Evolutionary conservation across 1,284 basidiomycete genomes (phyloP).

Genomic region (Schizopora paradoxa): DNA sequence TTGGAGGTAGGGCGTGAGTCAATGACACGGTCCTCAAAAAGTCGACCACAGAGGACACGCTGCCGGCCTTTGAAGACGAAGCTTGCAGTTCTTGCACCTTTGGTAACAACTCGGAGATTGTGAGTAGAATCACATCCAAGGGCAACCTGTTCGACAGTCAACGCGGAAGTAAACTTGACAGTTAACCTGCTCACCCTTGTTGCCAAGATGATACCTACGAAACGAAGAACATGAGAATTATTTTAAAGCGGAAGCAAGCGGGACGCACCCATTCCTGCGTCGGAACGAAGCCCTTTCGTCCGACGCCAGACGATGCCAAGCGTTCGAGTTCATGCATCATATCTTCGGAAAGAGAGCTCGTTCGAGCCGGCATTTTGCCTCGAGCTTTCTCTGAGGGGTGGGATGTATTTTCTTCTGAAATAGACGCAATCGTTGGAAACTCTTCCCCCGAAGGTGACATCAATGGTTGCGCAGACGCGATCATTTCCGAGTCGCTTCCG

Average conservation of each 20-base stretch:
- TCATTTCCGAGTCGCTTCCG: conserved; percentile 23
- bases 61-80: conserved; percentile 55
- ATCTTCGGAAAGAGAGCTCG: conserved; percentile 55
- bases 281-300: conserved; percentile 85
- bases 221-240: conserved; percentile 5
- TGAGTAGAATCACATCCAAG: conserved; percentile 77
- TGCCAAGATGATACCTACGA: conserved; percentile 77
- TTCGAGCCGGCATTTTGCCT: conserved; percentile 77
- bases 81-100: conserved; percentile 80
- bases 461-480: conserved; percentile 26
- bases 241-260: conserved; percentile 5
- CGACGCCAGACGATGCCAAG: conserved; percentile 60
- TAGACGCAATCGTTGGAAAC: conserved; percentile 22
- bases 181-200: conserved; percentile 56
- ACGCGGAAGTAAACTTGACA: conserved; percentile 11
- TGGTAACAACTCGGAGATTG: conserved; percentile 81
- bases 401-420: too few species aligned
- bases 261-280: conserved; percentile 88
- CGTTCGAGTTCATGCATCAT: conserved; percentile 54
- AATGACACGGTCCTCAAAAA: conserved; percentile 62
- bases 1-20: conserved; percentile 64
- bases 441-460: conserved; percentile 41
- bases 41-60: conserved; percentile 62
- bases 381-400: conserved; percentile 70
- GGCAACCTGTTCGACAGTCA: conserved; percentile 52